Evolutionary conservation across 1,284 basidiomycete species (phyloP).

Genomic region (Apiotrichum mycotoxinovorans): DNA sequence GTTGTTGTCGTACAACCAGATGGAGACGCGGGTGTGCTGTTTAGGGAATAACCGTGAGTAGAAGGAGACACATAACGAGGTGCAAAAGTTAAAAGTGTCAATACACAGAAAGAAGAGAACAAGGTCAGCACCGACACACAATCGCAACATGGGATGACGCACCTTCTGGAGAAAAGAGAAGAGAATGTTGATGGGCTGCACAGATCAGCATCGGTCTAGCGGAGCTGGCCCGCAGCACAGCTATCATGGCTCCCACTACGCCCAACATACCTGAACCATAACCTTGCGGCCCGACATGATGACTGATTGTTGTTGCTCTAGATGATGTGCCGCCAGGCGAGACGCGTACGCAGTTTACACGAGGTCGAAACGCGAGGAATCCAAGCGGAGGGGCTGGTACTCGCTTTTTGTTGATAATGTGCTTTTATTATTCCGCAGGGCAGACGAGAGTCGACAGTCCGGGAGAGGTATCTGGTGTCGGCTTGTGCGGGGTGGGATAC

Average conservation of each 20-base stretch:
- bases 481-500: background rate
- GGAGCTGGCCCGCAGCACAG: background rate
- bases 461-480: background rate
- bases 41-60: background rate
- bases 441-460: background rate
- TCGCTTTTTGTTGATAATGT: background rate
- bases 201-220: constrained; percentile 9
- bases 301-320: constrained; percentile 19
- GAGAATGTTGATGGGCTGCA: constrained; percentile 80
- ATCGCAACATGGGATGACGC: constrained; percentile 8
- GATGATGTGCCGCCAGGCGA: constrained; percentile 22
- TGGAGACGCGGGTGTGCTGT: constrained; percentile 79
- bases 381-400: background rate
- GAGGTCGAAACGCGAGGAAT: too few relatives aligned
- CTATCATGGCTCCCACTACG: too few relatives aligned
- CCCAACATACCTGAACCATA: constrained; percentile 86
- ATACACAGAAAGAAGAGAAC: background rate
- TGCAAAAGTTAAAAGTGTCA: background rate
- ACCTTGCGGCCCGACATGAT: constrained; percentile 89
- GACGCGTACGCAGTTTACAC: background rate
- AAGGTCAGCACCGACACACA: constrained; percentile 4
- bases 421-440: background rate
- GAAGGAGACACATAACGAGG: too few relatives aligned
- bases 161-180: constrained; percentile 90
- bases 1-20: constrained; percentile 97